These are phyloP conservation scores for Kwoniella newhampshirensis DNA, from an alignment of 768 basidiomycete species.

Conservation along the genomic window DNA sequence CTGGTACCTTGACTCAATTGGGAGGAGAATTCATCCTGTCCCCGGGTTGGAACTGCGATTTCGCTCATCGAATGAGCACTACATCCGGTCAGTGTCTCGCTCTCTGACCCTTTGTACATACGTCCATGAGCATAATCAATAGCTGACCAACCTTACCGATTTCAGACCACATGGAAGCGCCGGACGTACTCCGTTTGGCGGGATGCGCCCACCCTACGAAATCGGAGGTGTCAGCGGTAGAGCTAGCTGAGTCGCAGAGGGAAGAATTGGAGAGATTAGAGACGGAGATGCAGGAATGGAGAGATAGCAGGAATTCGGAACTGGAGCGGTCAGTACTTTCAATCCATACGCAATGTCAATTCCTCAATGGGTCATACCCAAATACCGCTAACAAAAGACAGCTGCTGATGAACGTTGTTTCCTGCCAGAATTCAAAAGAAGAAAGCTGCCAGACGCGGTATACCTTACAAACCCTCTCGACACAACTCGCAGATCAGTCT, in stretches of 20 bases:
- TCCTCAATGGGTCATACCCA: no score
- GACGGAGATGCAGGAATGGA: conserved; percentile 44
- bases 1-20: conserved; percentile 51
- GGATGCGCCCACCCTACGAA: conserved; percentile 39
- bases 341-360: neutral
- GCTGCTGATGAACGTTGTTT: no score
- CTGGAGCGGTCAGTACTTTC: conserved; percentile 39
- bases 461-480: conserved; percentile 14
- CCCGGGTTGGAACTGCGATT: conserved; percentile 46
- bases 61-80: conserved; percentile 53
- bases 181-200: conserved; percentile 46
- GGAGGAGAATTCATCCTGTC: conserved; percentile 53
- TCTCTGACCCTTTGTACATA: no score
- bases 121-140: neutral
- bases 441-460: conserved; percentile 38
- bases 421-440: conserved; percentile 32
- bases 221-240: conserved; percentile 23
- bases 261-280: conserved; percentile 39
- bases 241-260: conserved; percentile 37
- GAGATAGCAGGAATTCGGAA: conserved; percentile 29
- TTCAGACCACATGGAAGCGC: conserved; percentile 54
- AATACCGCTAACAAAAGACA: no score
- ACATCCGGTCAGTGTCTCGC: conserved; percentile 41
- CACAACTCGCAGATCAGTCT: neutral
- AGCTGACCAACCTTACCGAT: neutral